Conservation (phyloP, 1,284 basidiomycete species). For the Ustilago curta region DNA sequence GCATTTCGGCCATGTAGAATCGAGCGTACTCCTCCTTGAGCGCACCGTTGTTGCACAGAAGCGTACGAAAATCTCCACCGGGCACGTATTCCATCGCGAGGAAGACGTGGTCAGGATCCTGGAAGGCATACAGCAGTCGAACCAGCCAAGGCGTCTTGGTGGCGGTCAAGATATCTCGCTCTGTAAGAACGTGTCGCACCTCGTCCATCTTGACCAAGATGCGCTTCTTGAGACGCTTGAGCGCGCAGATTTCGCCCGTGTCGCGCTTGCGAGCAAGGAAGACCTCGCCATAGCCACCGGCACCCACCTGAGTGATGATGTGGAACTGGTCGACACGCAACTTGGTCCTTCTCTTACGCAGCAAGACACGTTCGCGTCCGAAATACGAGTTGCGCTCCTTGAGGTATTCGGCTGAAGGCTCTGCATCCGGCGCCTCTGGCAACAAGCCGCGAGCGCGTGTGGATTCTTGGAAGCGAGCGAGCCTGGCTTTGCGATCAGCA, state of each 20-base stretch:
- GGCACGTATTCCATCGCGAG: conserved; percentile 73
- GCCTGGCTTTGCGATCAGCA: conserved; percentile 60
- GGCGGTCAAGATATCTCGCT: conserved; percentile 68
- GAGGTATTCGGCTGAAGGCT: conserved; percentile 76
- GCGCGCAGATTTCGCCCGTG: conserved; percentile 68
- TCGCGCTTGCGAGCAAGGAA: conserved; percentile 68
- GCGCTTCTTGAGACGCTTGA: conserved; percentile 67
- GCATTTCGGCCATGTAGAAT: conserved; percentile 69
- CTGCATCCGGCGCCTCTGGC: conserved; percentile 78
- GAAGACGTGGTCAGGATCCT: conserved; percentile 67
- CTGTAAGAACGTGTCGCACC: conserved; percentile 68
- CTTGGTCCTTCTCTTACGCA: conserved; percentile 66
- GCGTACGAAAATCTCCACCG: conserved; percentile 68
- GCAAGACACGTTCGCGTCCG: conserved; percentile 62
- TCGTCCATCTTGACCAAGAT: conserved; percentile 69
- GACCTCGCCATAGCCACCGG: conserved; percentile 69
- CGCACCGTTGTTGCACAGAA: conserved; percentile 68
- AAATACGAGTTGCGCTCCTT: conserved; percentile 59
- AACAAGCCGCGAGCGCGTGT: conserved; percentile 49
- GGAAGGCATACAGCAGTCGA: conserved; percentile 67
- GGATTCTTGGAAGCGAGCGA: conserved; percentile 80
- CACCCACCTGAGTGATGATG: conserved; percentile 69
- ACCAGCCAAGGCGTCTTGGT: conserved; percentile 68
- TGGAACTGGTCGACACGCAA: conserved; percentile 68
- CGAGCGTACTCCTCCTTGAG: conserved; percentile 71